phyloP scores from a whole-genome alignment of 768 basidiomycete species.

The Hemileccinum rubropunctum region DNA sequence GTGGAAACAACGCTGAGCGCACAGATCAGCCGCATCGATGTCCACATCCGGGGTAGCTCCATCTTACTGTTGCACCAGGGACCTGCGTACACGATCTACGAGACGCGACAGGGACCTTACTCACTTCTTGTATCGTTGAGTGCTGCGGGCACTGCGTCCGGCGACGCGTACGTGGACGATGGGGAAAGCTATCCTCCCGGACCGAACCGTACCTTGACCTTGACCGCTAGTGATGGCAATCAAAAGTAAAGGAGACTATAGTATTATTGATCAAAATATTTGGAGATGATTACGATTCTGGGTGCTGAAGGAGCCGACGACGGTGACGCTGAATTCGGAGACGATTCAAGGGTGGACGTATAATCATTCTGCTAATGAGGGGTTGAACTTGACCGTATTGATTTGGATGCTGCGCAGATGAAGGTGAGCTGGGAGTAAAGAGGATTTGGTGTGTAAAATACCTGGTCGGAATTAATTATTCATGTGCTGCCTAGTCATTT shows the following conservation, averaged over 20 bases:
- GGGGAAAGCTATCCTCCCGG: constrained; percentile 34
- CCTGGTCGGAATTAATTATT: no score
- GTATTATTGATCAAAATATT: constrained; percentile 41
- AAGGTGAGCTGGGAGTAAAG: not conserved
- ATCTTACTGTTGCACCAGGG: constrained; percentile 59
- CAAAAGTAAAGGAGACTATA: constrained; percentile 26
- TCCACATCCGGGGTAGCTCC: constrained; percentile 68
- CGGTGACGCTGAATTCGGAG: constrained; percentile 32
- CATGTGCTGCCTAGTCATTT: no score
- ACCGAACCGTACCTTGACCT: not conserved
- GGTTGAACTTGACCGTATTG: constrained; percentile 38
- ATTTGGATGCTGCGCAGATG: not conserved
- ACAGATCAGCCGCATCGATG: constrained; percentile 72
- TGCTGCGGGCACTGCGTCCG: constrained; percentile 47
- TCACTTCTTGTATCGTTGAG: constrained; percentile 60
- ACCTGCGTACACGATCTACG: constrained; percentile 66
- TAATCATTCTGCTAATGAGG: constrained; percentile 33
- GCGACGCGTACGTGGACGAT: constrained; percentile 68
- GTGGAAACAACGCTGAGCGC: constrained; percentile 53
- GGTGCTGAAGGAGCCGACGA: constrained; percentile 45
- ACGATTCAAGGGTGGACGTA: constrained; percentile 40
- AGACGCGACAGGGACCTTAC: constrained; percentile 59
- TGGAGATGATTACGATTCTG: constrained; percentile 56
- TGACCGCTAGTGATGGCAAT: constrained; percentile 23
- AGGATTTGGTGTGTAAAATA: no score